These are phyloP conservation scores for Termitomyces sp. DNA, from an alignment of 768 basidiomycete species.

Conservation along the genomic window DNA sequence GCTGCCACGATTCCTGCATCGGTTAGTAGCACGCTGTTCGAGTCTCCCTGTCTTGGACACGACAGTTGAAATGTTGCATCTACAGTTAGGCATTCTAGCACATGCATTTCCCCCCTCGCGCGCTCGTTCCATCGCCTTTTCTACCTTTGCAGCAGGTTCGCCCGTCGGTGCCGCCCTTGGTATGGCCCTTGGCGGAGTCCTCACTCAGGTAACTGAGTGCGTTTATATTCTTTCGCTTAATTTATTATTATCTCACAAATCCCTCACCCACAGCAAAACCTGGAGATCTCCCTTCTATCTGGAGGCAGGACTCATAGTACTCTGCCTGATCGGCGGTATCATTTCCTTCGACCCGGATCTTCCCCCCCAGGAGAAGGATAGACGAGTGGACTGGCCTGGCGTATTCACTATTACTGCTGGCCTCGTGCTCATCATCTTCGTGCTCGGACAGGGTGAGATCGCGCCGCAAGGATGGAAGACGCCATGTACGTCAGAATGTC, in stretches of 20 bases:
- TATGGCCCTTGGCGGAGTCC: conserved; percentile 62
- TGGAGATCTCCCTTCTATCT: conserved; percentile 71
- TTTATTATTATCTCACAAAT: not conserved
- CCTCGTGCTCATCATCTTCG: conserved; percentile 65
- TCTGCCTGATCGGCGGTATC: conserved; percentile 49
- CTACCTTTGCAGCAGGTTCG: conserved; percentile 81
- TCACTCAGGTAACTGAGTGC: conserved; percentile 52
- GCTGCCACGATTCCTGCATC: conserved; percentile 75
- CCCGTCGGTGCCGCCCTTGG: conserved; percentile 79
- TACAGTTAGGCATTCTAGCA: conserved; percentile 77
- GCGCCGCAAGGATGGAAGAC: conserved; percentile 60
- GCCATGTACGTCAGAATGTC: conserved; percentile 13
- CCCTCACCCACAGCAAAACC: conserved; percentile 28
- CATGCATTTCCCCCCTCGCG: conserved; percentile 65
- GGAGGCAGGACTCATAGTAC: conserved; percentile 49
- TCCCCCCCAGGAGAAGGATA: conserved; percentile 35
- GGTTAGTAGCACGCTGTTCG: conserved; percentile 33
- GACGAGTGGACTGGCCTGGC: conserved; percentile 72
- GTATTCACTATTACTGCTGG: conserved; percentile 60
- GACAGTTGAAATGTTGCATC: not conserved
- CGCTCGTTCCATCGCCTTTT: conserved; percentile 72
- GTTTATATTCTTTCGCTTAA: conserved; percentile 7
- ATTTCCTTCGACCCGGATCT: conserved; percentile 61
- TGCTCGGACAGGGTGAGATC: conserved; percentile 58
- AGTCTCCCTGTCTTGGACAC: not conserved